These are phyloP conservation scores for Oemleria cerasiformis DNA, from an alignment of 306 rosid genomes.

Conservation along the genomic window DNA sequence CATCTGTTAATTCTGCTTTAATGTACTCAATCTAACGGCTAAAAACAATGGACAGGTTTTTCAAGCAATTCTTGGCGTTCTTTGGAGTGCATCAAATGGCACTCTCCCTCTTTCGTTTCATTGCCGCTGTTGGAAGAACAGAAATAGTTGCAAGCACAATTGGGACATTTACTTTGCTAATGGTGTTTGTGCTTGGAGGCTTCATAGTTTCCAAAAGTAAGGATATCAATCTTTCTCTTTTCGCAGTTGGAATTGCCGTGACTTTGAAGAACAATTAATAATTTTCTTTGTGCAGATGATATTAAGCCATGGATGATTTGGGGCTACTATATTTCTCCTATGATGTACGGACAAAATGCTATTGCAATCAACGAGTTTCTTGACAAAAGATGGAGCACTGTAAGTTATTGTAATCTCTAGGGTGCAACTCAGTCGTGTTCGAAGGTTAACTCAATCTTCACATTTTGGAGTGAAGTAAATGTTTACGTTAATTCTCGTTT, in stretches of 20 bases:
- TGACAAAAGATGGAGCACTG: slow-evolving; percentile 68
- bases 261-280: background rate
- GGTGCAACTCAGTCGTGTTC: no score
- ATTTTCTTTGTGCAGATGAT: slow-evolving; percentile 32
- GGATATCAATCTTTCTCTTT: slow-evolving; percentile 8
- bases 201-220: slow-evolving; percentile 52
- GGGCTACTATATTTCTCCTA: slow-evolving; percentile 62
- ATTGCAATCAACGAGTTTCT: slow-evolving; percentile 62
- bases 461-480: no score
- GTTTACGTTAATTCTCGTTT: no score
- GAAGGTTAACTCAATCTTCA: no score
- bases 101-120: slow-evolving; percentile 52
- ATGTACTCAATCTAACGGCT: background rate
- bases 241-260: background rate
- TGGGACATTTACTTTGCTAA: slow-evolving; percentile 40
- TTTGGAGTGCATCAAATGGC: slow-evolving; percentile 66
- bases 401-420: slow-evolving; percentile 35
- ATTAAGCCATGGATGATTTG: slow-evolving; percentile 67
- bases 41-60: slow-evolving; percentile 39
- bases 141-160: slow-evolving; percentile 46
- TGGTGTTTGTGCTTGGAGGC: slow-evolving; percentile 58
- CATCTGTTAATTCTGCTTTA: background rate
- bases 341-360: slow-evolving; percentile 82
- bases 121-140: slow-evolving; percentile 56
- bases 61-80: slow-evolving; percentile 47